Evolutionary conservation across 129 eudicot genomes (phyloP), one percentile per base, ranked within the genome.

Genomic region (Smallanthus sonchifolius): DNA sequence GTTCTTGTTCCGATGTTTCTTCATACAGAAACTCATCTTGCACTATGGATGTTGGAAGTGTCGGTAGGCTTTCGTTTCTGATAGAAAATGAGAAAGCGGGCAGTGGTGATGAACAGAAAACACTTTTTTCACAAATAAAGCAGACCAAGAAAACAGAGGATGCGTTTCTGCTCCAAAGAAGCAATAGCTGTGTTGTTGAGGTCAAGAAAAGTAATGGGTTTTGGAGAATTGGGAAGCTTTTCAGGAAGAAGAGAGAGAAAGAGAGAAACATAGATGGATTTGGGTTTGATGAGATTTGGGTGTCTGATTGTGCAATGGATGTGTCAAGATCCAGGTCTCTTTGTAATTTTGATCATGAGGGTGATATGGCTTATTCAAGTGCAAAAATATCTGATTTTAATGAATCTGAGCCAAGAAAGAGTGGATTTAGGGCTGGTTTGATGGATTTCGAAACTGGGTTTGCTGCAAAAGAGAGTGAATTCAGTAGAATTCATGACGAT

Each of bases 271-370:
- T 70, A 73, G 82, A 70, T 13, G 74, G 80, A 73, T 49, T 60
- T 48, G 61, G 40, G n/a, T n/a, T n/a, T n/a, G n/a, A n/a, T 74
- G 89, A 85, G 35, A 74, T 78, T 59, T 83, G 88, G 87, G 86
- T 83, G 40, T 65, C 87, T 73, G 81, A 78, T 65, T 73, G 75
- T 69, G 77, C 64, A 0, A 78, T 80, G 90, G 96, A 92, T 61
- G 89, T 90, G n/a, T 88, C 98, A 1, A 86, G 97, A 74, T 93
- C 96, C 2, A 86, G 98, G 60, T 93, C 98, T 5, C 84, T 93
- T 17, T 90, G 98, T 79, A 88, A 96, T 61, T 90, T 86, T 15
- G 76, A 77, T 61, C 72, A 77, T 78, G 82, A 51, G 65, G 83
- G 90, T 77, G 90, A 87, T 10, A 80, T 85, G 80, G 79, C 77